phyloP scores from a whole-genome alignment of 176 grass and related monocot genomes.

The Musa beccarii region DNA sequence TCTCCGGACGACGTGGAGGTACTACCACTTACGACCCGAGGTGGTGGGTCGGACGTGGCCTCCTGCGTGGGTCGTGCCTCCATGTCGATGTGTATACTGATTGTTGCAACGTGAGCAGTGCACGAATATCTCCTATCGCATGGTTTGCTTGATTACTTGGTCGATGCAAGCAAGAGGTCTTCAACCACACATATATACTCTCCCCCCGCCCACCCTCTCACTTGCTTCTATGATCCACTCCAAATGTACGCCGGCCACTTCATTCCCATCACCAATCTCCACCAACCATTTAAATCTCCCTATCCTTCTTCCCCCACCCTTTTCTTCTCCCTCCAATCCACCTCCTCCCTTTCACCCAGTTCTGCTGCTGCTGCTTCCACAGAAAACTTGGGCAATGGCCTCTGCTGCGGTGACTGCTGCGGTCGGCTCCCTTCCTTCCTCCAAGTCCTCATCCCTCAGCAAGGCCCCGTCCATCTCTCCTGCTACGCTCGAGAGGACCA shows the following conservation, averaged over 20 bases:
- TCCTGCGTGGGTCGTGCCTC: too few species aligned
- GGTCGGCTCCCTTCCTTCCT: slow-evolving; percentile 27
- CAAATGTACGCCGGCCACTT: slow-evolving; percentile 25
- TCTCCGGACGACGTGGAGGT: too few species aligned
- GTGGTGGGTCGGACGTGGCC: too few species aligned
- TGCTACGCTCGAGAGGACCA: slow-evolving; percentile 1
- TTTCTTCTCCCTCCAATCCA: not conserved
- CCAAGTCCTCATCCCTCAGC: slow-evolving; percentile 30
- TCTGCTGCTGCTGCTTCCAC: not conserved
- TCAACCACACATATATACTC: too few species aligned
- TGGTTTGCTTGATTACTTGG: too few species aligned
- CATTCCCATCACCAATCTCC: slow-evolving; percentile 32
- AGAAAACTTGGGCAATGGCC: slow-evolving; percentile 14
- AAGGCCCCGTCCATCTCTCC: slow-evolving; percentile 7
- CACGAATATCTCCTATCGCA: too few species aligned
- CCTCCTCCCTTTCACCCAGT: not conserved
- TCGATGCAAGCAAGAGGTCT: too few species aligned
- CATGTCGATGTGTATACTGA: too few species aligned
- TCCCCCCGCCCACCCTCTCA: too few species aligned
- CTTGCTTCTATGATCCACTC: not conserved
- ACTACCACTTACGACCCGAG: too few species aligned
- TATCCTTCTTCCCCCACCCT: slow-evolving; percentile 13
- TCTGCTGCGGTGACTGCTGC: slow-evolving; percentile 60
- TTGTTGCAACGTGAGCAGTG: too few species aligned
- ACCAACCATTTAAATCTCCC: slow-evolving; percentile 34